These are phyloP conservation scores for Salix koriyanagi DNA, from an alignment of 345 rosid genomes.

Conservation along the genomic window DNA sequence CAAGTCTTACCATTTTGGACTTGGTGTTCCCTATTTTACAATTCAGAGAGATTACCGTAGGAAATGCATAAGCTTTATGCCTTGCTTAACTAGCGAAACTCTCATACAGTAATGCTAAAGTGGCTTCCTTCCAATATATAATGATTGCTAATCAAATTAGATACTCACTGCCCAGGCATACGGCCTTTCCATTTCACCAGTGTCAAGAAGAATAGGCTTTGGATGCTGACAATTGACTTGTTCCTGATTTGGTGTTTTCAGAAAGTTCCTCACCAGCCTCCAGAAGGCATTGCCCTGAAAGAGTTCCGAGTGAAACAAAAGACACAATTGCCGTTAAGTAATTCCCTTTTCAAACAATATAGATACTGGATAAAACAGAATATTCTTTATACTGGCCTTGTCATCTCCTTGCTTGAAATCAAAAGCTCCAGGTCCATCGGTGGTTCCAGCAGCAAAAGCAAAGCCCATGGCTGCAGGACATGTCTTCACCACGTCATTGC, in stretches of 20 bases:
- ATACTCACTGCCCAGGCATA: conserved; percentile 90
- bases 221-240: conserved; percentile 80
- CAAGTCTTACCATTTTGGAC: no score
- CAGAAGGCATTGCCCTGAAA: conserved; percentile 86
- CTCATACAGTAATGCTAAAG: not conserved
- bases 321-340: not conserved
- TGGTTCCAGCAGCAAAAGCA: conserved; percentile 94
- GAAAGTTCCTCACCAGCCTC: conserved; percentile 67
- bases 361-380: not conserved
- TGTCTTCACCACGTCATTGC: conserved; percentile 54
- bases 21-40: no score
- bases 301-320: not conserved
- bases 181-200: conserved; percentile 86
- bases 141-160: not conserved
- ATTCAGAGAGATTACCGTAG: no score
- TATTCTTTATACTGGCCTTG: conserved; percentile 35
- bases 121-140: not conserved
- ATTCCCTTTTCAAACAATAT: not conserved
- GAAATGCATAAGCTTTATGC: not conserved
- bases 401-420: conserved; percentile 95
- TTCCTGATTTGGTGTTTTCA: conserved; percentile 60
- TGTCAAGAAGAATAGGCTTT: conserved; percentile 90
- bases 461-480: conserved; percentile 99
- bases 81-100: not conserved
- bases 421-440: conserved; percentile 99